Evolutionary conservation across 2,329 filamentous ascomycete genomes (phyloP).

Genomic region (Pleomassaria siparia): DNA sequence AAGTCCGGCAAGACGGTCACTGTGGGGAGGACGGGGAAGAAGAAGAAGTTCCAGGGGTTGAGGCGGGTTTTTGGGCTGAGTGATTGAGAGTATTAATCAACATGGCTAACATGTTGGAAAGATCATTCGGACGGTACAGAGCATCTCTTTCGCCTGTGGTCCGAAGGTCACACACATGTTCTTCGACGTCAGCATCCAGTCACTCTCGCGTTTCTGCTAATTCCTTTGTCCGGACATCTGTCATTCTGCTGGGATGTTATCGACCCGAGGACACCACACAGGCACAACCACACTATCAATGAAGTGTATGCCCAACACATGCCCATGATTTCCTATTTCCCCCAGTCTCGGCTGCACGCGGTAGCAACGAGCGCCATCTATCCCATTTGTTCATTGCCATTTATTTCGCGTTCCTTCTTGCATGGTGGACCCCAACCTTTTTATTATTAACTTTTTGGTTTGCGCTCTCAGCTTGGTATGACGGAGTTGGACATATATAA

Average conservation of each 20-base stretch:
- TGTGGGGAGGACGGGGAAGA: slow-evolving; percentile 45
- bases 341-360: neutral
- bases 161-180: neutral
- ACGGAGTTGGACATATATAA: neutral
- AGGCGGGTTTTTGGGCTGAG: slow-evolving; percentile 66
- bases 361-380: neutral
- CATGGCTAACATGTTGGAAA: slow-evolving; percentile 12
- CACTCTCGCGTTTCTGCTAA: slow-evolving; percentile 6
- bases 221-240: slow-evolving; percentile 13
- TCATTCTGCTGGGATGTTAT: slow-evolving; percentile 14
- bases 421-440: neutral
- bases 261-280: slow-evolving; percentile 5
- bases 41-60: slow-evolving; percentile 69
- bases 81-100: slow-evolving; percentile 45
- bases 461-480: neutral
- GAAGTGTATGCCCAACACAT: neutral
- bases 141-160: neutral
- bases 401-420: neutral
- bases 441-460: neutral
- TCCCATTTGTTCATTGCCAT: neutral
- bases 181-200: slow-evolving; percentile 1
- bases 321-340: neutral
- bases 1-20: slow-evolving; percentile 31
- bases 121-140: neutral
- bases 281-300: too few species aligned